phyloP scores from a whole-genome alignment of 371 early-diverging fungal genomes.

The Mortierella sp. region DNA sequence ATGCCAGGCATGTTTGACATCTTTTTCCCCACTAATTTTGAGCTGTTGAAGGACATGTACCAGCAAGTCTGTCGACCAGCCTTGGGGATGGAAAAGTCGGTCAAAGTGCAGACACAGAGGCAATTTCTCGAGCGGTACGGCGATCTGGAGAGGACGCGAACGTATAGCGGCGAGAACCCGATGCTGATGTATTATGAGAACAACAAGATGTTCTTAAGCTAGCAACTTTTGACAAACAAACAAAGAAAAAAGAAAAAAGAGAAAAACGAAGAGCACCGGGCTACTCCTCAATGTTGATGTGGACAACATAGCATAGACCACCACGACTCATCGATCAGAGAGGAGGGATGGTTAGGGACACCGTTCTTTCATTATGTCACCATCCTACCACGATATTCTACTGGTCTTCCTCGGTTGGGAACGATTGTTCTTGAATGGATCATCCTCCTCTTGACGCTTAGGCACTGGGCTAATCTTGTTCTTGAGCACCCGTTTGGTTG shows the following conservation, averaged over 20 bases:
- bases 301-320: no score
- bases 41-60: slow-evolving; percentile 83
- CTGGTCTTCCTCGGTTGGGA: background rate
- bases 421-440: background rate
- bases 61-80: slow-evolving; percentile 66
- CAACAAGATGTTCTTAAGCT: slow-evolving; percentile 77
- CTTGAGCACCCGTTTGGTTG: background rate
- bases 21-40: slow-evolving; percentile 97
- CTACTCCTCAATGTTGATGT: no score
- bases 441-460: background rate
- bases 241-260: no score
- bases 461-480: background rate
- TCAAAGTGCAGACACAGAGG: slow-evolving; percentile 77
- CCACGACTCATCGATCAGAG: no score
- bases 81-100: slow-evolving; percentile 56
- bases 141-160: slow-evolving; percentile 78
- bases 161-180: slow-evolving; percentile 91
- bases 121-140: slow-evolving; percentile 86
- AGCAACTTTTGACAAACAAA: slow-evolving; percentile 4
- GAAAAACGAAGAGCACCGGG: no score
- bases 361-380: background rate
- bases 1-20: slow-evolving; percentile 99
- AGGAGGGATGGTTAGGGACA: background rate
- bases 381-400: background rate
- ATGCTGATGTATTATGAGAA: slow-evolving; percentile 95